Evolutionary conservation across 2,329 filamentous ascomycete species (phyloP), one percentile per base, ranked within the genome.

Genomic region (Cytospora schulzeri): DNA sequence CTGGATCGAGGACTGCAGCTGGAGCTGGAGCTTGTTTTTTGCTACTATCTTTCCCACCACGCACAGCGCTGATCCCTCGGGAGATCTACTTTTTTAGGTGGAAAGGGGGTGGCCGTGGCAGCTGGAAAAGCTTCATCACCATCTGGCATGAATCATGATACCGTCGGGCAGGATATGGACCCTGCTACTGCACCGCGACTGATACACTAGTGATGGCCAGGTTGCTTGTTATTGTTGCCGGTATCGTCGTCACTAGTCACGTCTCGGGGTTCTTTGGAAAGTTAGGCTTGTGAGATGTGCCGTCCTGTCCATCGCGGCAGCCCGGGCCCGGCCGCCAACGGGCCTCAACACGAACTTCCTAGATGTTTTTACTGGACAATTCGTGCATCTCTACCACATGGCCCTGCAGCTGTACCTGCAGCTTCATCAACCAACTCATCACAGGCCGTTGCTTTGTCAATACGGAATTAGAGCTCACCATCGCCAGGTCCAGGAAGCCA

Each of bases 61-160:
- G 38, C 50, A 22, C 31, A 33, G 60, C 54, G 58, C 12, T 64
- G 64, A 62, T 60, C 60, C n/a, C n/a, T 22, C 60, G 60, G 60
- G 28, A 52, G 60, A 63, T 60, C 52, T 66, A 52, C 64, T 59
- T 50, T 17, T 64, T 22, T 7, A 22, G 45, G n/a, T 48, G n/a
- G 33, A 63, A 54, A 60, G 53, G 64, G 61, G 57, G 57, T 58
- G 57, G 61, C 57, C 57, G 53, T 38, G 60, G 33, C 17, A 28
- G 38, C 15, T 58, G n/a, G n/a, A 12, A n/a, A n/a, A 19, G 41
- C 41, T 24, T 22, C 45, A 22, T 22, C n/a, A 48, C 19, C n/a
- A 9, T 24, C 8, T 22, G 12, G 56, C 56, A 57, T 31, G 53
- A 56, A 19, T 54, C 57, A 59, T 52, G 41, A 15, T 52, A 14